A percentile compares a stretch with the other conserved stretches of the same genome.
phyloP scores from a whole-genome alignment of 192 early-diverging fungal genomes.

The Gaertneriomyces semiglobifer region DNA sequence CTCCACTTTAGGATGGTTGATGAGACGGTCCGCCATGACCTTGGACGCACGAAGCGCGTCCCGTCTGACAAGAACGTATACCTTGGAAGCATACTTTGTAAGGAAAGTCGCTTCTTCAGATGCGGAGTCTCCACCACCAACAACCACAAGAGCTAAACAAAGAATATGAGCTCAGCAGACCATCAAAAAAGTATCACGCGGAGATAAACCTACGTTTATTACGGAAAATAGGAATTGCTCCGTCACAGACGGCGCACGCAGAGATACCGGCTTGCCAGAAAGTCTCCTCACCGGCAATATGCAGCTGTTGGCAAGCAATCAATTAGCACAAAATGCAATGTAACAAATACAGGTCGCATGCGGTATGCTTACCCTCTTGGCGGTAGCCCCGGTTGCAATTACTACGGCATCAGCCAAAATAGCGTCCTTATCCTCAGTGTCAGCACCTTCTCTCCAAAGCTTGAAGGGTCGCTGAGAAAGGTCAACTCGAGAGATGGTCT shows the following conservation, averaged over 20 bases:
- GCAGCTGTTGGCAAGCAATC: not conserved
- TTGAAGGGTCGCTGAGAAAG: conserved; percentile 80
- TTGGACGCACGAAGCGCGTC: conserved; percentile 95
- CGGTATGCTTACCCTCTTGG: conserved; percentile 62
- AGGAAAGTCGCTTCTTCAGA: conserved; percentile 93
- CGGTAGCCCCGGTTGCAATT: conserved; percentile 98
- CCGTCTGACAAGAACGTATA: conserved; percentile 90
- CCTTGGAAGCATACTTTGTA: conserved; percentile 94
- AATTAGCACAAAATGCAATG: not conserved
- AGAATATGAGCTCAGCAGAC: not conserved
- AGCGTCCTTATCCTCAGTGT: conserved; percentile 59
- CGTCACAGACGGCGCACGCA: conserved; percentile 99
- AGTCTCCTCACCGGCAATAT: conserved; percentile 18
- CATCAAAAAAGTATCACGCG: not conserved
- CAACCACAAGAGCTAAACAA: conserved; percentile 70
- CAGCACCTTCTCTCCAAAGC: conserved; percentile 86
- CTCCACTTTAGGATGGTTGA: conserved; percentile 85
- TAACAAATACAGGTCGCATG: not conserved
- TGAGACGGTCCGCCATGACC: conserved; percentile 90
- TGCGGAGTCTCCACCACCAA: conserved; percentile 73
- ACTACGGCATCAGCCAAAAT: conserved; percentile 80
- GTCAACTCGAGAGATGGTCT: conserved; percentile 92
- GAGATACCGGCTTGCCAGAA: conserved; percentile 99
- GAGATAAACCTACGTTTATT: conserved; percentile 61
- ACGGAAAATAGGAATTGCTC: conserved; percentile 94